Evolutionary conservation across 208 protist genomes (phyloP).

Genomic region (Porcisia hertigi): DNA sequence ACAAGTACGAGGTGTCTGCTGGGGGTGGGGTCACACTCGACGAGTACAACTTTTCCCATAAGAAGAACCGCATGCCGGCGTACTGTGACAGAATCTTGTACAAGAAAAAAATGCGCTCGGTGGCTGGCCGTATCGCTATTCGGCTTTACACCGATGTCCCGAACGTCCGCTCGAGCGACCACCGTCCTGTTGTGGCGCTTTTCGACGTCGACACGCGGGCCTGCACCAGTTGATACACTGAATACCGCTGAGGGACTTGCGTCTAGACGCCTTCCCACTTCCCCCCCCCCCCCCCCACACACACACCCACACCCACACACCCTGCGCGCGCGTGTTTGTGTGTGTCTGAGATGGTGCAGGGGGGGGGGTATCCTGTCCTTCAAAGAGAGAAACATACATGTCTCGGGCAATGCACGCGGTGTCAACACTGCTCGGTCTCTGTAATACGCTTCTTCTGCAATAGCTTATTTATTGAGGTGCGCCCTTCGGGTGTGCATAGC

Average conservation of each 20-base stretch:
- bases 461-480: no score
- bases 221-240: constrained; percentile 4
- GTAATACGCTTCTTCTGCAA: no score
- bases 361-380: no score
- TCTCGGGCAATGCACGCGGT: no score
- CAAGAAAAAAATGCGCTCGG: constrained; percentile 48
- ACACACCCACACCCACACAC: no score
- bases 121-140: constrained; percentile 42
- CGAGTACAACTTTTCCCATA: constrained; percentile 64
- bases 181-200: constrained; percentile 80
- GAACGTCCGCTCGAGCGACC: constrained; percentile 78
- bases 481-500: no score
- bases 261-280: neutral
- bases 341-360: no score
- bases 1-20: constrained; percentile 86
- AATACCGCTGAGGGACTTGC: neutral
- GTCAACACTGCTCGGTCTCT: no score
- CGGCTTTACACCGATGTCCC: constrained; percentile 85
- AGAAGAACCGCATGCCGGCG: constrained; percentile 77
- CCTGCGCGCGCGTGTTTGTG: no score
- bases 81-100: constrained; percentile 89
- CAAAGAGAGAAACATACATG: no score
- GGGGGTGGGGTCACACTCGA: constrained; percentile 36
- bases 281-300: no score
- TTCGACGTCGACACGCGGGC: constrained; percentile 70